Evolutionary conservation across 352 stramenopile genomes (phyloP).

Genomic region (Heterotrichella gracilis): DNA sequence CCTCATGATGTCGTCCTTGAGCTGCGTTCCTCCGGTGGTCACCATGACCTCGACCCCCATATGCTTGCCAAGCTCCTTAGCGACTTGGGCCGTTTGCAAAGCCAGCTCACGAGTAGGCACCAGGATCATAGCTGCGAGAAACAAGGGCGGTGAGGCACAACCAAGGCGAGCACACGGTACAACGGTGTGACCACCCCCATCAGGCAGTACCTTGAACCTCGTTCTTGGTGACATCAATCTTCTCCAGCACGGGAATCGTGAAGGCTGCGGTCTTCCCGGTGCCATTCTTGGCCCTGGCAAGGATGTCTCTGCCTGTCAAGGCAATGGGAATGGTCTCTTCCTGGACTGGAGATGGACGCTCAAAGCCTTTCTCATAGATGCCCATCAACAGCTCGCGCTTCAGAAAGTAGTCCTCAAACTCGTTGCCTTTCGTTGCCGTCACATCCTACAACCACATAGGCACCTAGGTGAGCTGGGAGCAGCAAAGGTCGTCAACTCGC

Average conservation of each 20-base stretch:
- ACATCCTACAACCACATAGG: slow-evolving; percentile 45
- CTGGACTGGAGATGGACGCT: slow-evolving; percentile 88
- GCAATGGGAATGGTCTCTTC: slow-evolving; percentile 96
- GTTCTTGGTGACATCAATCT: slow-evolving; percentile 74
- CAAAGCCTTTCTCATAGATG: slow-evolving; percentile 98
- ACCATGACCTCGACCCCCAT: slow-evolving; percentile 83
- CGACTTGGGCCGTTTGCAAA: slow-evolving; percentile 72
- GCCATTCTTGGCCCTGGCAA: slow-evolving; percentile 88
- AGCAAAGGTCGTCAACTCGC: slow-evolving; percentile 19
- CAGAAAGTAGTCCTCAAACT: slow-evolving; percentile 98
- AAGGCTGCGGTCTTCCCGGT: slow-evolving; percentile 97
- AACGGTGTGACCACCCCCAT: neutral
- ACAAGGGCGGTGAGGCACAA: neutral
- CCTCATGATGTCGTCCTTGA: slow-evolving; percentile 97
- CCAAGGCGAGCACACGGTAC: neutral
- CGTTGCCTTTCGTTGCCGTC: slow-evolving; percentile 88
- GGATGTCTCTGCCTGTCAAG: slow-evolving; percentile 73
- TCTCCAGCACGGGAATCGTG: slow-evolving; percentile 94
- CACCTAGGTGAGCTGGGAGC: too few species aligned
- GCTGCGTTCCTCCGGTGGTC: slow-evolving; percentile 76
- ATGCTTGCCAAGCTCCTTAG: slow-evolving; percentile 93
- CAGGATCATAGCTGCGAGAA: slow-evolving; percentile 58
- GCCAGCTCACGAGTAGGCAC: slow-evolving; percentile 89
- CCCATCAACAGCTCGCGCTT: slow-evolving; percentile 93
- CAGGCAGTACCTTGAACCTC: slow-evolving; percentile 45